phyloP scores from a whole-genome alignment of 2,329 filamentous ascomycete genomes.

The Akanthomyces dipterigenus region DNA sequence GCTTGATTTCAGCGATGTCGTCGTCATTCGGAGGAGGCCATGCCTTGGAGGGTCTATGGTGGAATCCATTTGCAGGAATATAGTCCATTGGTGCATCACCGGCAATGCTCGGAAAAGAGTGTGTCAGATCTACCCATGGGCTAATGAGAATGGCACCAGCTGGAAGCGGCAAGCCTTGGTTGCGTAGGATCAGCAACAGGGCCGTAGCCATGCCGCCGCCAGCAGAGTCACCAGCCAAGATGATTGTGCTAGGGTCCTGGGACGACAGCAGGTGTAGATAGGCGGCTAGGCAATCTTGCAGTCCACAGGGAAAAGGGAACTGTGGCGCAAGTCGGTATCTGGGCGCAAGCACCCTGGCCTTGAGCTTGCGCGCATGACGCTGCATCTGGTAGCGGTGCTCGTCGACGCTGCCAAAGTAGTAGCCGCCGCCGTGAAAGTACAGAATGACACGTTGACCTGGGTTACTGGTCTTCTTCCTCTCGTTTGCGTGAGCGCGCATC shows the following conservation, averaged over 20 bases:
- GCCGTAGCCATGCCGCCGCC: slow-evolving; percentile 84
- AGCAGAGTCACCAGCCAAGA: slow-evolving; percentile 87
- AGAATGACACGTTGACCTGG: slow-evolving; percentile 73
- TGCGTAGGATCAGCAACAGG: slow-evolving; percentile 72
- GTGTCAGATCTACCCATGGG: slow-evolving; percentile 92
- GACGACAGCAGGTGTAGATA: slow-evolving; percentile 76
- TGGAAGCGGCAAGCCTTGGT: slow-evolving; percentile 75
- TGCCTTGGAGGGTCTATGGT: slow-evolving; percentile 79
- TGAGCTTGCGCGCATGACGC: slow-evolving; percentile 86
- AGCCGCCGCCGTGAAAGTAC: slow-evolving; percentile 90
- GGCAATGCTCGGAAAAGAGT: slow-evolving; percentile 88
- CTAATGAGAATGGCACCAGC: slow-evolving; percentile 87
- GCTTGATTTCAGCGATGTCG: slow-evolving; percentile 52
- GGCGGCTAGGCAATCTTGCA: slow-evolving; percentile 82
- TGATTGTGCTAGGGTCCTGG: slow-evolving; percentile 73
- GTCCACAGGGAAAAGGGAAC: slow-evolving; percentile 88
- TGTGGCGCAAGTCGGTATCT: slow-evolving; percentile 84
- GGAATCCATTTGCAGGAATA: slow-evolving; percentile 79
- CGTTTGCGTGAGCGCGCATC: slow-evolving; percentile 70
- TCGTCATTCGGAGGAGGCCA: slow-evolving; percentile 89
- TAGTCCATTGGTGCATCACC: slow-evolving; percentile 72
- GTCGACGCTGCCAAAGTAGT: slow-evolving; percentile 92
- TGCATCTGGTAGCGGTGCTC: slow-evolving; percentile 99
- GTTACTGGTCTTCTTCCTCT: slow-evolving; percentile 56
- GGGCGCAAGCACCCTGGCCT: slow-evolving; percentile 81